phyloP scores from a whole-genome alignment of 371 early-diverging fungal species.

The Rhizomucor pusillus region DNA sequence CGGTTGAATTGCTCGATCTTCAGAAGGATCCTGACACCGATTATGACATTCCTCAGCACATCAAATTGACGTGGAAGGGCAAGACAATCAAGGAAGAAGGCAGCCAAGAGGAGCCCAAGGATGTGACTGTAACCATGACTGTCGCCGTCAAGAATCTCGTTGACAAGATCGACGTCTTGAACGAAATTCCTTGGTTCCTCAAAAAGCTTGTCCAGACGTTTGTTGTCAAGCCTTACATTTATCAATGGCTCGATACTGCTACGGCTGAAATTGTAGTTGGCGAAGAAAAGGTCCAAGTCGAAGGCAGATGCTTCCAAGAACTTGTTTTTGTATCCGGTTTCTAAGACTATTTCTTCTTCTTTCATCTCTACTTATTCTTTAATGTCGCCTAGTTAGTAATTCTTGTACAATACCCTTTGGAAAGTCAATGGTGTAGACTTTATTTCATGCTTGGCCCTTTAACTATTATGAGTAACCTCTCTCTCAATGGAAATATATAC shows the following conservation, averaged over 20 bases:
- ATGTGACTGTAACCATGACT: conserved; percentile 59
- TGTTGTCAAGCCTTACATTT: conserved; percentile 91
- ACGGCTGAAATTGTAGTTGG: conserved; percentile 65
- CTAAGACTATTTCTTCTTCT: conserved; percentile 13
- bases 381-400: too few relatives aligned
- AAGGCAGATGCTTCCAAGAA: conserved; percentile 71
- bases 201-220: conserved; percentile 88
- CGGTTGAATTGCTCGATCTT: conserved; percentile 49
- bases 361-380: not conserved
- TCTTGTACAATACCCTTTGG: too few relatives aligned
- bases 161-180: conserved; percentile 83
- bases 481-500: too few relatives aligned
- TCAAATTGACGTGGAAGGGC: conserved; percentile 73
- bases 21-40: conserved; percentile 68
- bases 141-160: conserved; percentile 60
- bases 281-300: conserved; percentile 55
- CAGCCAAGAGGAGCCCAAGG: conserved; percentile 53
- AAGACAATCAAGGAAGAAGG: conserved; percentile 56
- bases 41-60: conserved; percentile 75
- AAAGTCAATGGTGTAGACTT: too few relatives aligned
- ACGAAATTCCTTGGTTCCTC: conserved; percentile 85
- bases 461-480: too few relatives aligned
- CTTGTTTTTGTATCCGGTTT: conserved; percentile 56
- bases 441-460: too few relatives aligned
- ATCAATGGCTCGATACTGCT: conserved; percentile 80